Evolutionary conservation across 2,329 filamentous ascomycete species (phyloP).

Genomic region (Xylaria sp.): DNA sequence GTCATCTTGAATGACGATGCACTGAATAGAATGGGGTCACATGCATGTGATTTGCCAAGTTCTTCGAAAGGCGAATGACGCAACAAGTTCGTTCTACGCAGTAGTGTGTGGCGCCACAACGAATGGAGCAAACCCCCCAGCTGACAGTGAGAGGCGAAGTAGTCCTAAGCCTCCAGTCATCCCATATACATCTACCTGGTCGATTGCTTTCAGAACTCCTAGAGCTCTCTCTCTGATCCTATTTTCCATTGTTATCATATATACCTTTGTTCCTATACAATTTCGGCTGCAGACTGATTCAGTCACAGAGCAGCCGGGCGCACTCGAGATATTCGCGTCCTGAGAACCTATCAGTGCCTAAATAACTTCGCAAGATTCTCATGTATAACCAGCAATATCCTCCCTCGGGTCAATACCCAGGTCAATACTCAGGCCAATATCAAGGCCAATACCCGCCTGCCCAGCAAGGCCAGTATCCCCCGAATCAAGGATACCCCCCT

Average conservation of each 20-base stretch:
- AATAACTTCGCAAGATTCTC: constrained; percentile 10
- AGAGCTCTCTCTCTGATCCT: background rate
- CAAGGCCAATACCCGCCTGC: constrained; percentile 47
- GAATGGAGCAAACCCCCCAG: no score
- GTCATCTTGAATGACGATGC: constrained; percentile 5
- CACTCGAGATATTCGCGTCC: background rate
- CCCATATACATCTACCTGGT: background rate
- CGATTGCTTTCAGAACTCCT: constrained; percentile 8
- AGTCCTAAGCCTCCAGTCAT: constrained; percentile 21
- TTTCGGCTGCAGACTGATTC: background rate
- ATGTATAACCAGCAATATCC: constrained; percentile 42
- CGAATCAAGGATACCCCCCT: constrained; percentile 45
- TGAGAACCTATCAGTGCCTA: background rate
- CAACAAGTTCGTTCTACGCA: constrained; percentile 18
- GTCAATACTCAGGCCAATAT: constrained; percentile 24
- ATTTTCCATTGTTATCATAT: background rate
- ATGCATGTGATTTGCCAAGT: background rate
- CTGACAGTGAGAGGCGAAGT: constrained; percentile 28
- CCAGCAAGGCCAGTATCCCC: constrained; percentile 47
- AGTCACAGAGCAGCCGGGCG: background rate
- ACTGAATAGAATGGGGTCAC: constrained; percentile 11
- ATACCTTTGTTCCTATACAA: background rate
- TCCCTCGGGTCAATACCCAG: constrained; percentile 39
- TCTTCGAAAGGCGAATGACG: constrained; percentile 28
- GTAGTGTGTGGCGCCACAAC: constrained; percentile 23